Percentiles rank a stretch among this genome's conserved stretches.
phyloP scores from a whole-genome alignment of 2,329 filamentous ascomycete species.

The Talaromyces sp. region DNA sequence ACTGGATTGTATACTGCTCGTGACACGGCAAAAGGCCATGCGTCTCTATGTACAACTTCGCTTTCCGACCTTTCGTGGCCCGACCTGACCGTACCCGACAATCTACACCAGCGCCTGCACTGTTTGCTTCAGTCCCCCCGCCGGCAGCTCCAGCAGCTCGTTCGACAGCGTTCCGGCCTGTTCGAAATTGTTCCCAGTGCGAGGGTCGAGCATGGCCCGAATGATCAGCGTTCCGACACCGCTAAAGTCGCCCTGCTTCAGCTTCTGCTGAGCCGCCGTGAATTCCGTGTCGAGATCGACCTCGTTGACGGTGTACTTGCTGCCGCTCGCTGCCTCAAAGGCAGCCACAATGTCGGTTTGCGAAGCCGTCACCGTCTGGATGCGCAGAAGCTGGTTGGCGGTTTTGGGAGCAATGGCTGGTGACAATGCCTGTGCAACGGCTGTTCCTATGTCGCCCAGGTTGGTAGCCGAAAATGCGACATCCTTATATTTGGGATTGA shows the following conservation, averaged over 20 bases:
- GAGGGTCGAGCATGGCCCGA: slow-evolving; percentile 6
- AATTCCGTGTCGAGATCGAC: slow-evolving; percentile 10
- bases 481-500: slow-evolving; percentile 16
- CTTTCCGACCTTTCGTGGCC: neutral
- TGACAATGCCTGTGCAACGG: slow-evolving; percentile 16
- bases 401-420: slow-evolving; percentile 11
- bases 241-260: slow-evolving; percentile 12
- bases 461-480: slow-evolving; percentile 17
- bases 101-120: neutral
- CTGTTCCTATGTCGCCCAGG: slow-evolving; percentile 12
- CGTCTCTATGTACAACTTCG: neutral
- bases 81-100: neutral
- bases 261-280: slow-evolving; percentile 6
- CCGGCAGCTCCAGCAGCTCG: slow-evolving; percentile 11
- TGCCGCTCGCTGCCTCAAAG: slow-evolving; percentile 11
- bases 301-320: slow-evolving; percentile 8
- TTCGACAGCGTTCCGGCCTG: slow-evolving; percentile 10
- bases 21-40: neutral
- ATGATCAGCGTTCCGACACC: slow-evolving; percentile 9
- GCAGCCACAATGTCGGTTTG: slow-evolving; percentile 7
- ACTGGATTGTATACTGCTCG: neutral
- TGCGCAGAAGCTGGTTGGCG: slow-evolving; percentile 11
- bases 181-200: slow-evolving; percentile 13
- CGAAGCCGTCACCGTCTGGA: slow-evolving; percentile 10
- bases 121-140: neutral